Percentiles rank a stretch among this genome's conserved stretches.
Evolutionary conservation across 352 stramenopile species (phyloP).

Genomic region (Paralagenidium karlingii): DNA sequence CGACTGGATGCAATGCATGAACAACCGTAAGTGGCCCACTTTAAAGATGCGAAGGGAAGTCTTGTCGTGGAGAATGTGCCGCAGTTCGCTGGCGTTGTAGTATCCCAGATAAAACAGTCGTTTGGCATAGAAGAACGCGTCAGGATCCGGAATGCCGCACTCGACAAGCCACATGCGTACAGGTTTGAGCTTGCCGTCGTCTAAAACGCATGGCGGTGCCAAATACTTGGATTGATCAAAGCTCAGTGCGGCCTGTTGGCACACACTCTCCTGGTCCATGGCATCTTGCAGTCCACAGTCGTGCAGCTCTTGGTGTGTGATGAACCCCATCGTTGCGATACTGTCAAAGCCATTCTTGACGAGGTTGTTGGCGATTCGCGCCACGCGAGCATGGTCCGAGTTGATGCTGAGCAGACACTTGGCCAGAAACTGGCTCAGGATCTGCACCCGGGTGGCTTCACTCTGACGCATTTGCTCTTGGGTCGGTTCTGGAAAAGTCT

Average conservation of each 20-base stretch:
- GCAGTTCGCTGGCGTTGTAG: conserved; percentile 32
- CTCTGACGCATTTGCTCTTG: too few relatives aligned
- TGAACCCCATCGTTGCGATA: conserved; percentile 34
- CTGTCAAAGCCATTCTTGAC: conserved; percentile 48
- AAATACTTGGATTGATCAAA: conserved; percentile 21
- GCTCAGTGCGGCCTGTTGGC: conserved; percentile 27
- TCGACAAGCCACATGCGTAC: conserved; percentile 50
- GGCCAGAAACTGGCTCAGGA: too few relatives aligned
- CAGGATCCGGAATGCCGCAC: conserved; percentile 30
- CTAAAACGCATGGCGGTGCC: too few relatives aligned
- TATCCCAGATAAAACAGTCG: conserved; percentile 44
- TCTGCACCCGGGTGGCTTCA: too few relatives aligned
- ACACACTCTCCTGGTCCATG: conserved; percentile 29
- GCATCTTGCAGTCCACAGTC: conserved; percentile 19
- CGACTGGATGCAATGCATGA: too few relatives aligned
- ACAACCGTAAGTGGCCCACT: conserved; percentile 28
- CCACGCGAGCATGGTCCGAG: too few relatives aligned
- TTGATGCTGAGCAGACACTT: too few relatives aligned
- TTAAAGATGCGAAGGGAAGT: conserved; percentile 24
- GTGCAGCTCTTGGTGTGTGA: conserved; percentile 27
- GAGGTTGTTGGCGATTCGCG: too few relatives aligned
- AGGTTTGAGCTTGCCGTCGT: too few relatives aligned
- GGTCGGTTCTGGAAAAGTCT: too few relatives aligned
- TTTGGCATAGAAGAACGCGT: conserved; percentile 40
- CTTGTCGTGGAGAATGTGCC: conserved; percentile 41